Conservation (phyloP, 2,329 filamentous ascomycete species). For the Podosphaera xanthii region DNA sequence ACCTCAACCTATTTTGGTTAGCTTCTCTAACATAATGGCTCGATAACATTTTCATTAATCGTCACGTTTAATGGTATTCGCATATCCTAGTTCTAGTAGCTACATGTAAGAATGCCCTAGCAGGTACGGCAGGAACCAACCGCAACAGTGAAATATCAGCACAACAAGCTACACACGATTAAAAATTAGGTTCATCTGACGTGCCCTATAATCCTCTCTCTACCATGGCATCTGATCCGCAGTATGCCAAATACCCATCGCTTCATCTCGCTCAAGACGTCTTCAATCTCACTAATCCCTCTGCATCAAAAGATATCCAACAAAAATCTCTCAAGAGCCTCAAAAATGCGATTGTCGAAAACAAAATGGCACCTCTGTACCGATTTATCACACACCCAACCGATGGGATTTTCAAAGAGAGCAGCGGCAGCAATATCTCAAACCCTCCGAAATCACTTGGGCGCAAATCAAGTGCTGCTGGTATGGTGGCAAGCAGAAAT, state of each 20-base stretch:
- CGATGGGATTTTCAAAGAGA: constrained; percentile 32
- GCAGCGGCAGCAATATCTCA: constrained; percentile 22
- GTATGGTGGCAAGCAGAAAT: constrained; percentile 53
- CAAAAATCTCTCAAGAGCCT: constrained; percentile 49
- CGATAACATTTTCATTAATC: no score
- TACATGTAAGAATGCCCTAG: no score
- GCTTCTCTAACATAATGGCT: no score
- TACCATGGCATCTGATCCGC: constrained; percentile 54
- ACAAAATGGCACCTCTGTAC: constrained; percentile 78
- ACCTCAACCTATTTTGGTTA: no score
- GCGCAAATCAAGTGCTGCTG: constrained; percentile 47
- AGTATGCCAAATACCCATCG: constrained; percentile 68
- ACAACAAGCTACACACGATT: no score
- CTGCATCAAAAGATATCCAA: constrained; percentile 41
- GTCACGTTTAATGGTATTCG: no score
- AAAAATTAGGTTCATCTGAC: no score
- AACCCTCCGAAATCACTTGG: constrained; percentile 30
- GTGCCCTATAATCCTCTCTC: neutral
- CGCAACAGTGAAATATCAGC: no score
- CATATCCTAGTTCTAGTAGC: no score
- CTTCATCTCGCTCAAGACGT: constrained; percentile 66
- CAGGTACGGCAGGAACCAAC: no score
- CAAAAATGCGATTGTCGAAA: constrained; percentile 59
- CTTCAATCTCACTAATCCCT: constrained; percentile 66
- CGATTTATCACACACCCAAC: constrained; percentile 61